phyloP scores from a whole-genome alignment of 78 protist genomes.

The Anaeramoeba flamelloides region DNA sequence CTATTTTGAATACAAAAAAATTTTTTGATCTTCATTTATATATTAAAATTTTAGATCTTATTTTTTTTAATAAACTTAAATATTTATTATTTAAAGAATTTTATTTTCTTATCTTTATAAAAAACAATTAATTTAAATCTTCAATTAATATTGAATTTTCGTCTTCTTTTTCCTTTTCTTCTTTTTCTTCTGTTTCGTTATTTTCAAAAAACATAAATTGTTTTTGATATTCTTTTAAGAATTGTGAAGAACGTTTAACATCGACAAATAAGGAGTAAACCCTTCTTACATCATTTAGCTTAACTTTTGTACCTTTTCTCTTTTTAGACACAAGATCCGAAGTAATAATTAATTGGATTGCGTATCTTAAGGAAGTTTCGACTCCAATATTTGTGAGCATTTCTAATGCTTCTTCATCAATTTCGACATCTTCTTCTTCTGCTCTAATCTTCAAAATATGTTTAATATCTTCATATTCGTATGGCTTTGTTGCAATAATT shows the following conservation, averaged over 20 bases:
- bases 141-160: too few species aligned
- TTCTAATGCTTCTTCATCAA: constrained; percentile 5
- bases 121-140: too few species aligned
- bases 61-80: too few species aligned
- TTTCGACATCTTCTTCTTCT: constrained; percentile 22
- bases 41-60: too few species aligned
- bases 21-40: too few species aligned
- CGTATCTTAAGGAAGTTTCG: constrained; percentile 77
- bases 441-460: constrained; percentile 2
- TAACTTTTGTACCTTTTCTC: background rate
- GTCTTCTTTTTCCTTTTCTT: too few species aligned
- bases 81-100: too few species aligned
- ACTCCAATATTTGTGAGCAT: constrained; percentile 14
- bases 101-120: too few species aligned
- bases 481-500: constrained; percentile 56
- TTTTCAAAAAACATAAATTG: background rate
- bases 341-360: constrained; percentile 77
- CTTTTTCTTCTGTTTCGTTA: too few species aligned
- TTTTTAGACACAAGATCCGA: constrained; percentile 47
- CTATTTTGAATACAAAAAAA: too few species aligned
- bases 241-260: background rate
- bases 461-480: constrained; percentile 42
- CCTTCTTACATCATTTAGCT: constrained; percentile 5
- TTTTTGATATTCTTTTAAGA: background rate
- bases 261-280: constrained; percentile 11